Base-by-base conservation (phyloP, 768 basidiomycete species). In the Boletus reticuloceps region DNA sequence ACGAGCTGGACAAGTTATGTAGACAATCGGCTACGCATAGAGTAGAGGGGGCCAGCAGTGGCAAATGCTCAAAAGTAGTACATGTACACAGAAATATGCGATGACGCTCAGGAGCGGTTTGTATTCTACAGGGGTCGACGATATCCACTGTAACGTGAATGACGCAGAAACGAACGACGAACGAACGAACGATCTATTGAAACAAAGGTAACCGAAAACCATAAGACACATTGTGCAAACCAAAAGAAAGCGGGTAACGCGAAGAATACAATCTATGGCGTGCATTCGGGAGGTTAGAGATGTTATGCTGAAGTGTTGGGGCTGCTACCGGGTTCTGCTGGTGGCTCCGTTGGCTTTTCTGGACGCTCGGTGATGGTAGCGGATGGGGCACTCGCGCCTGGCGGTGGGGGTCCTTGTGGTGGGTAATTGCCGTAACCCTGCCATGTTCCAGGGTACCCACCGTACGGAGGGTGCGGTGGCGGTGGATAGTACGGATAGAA, bases 401-500 rank as follows among this genome's bases (percentile, higher is more conserved):
- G 50, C 14, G 68, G 69, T 31, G 67, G 45, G 31, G 64, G 49
- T 17, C 64, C 63, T 16, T 56, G 62, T 42, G 69, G 62, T 19
- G 71, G 69, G 54, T 74, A 75, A 17, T 58, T 56, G 12, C 67
- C 53, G 47, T 74, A 75, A 4, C 59, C 58, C 2, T 56, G 66
- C 72, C 69, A 72, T 6, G 61, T 29, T 16, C 45, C 41, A 0
- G 69, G 55, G 53, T 74, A 74, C 1, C 69, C 69, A 37, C 67
- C 64, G 38, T 70, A 73, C 1, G 65, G 55, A 25, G 55, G 55
- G 27, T 67, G 69, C 12, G 72, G 55, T 7, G 64, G 61, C 1
- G 68, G 58, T 1, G 70, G 59, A 43, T 73, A 74, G 42, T 75
- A 74, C 14, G 70, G 61, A 40, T 72, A 72, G 49, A 65, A 74